Base-by-base conservation (phyloP, 805 yeast genomes). In the Hagleromyces aurorensis region DNA sequence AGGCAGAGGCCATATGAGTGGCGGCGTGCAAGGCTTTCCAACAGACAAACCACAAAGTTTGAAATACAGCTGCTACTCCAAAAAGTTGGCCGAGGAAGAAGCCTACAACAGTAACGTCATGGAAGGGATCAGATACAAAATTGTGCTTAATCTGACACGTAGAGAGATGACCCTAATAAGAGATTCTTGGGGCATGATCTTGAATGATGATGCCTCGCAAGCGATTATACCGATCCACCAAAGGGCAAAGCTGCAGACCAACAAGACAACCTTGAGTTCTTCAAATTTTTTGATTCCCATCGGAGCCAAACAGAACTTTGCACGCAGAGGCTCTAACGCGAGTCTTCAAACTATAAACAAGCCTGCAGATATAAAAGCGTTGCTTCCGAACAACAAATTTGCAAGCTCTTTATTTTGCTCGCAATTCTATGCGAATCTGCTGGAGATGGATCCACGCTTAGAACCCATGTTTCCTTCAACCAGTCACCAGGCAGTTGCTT, bases 401-500 rank as follows among this genome's bases (percentile, higher is more conserved):
- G 67, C 68, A 16, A 67, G 71, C 13, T 73, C 83, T 1, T 56
- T 79, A 17, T 83, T 83, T 50, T 80, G 89, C 47, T 66, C 76
- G 31, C 93, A 83, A 51, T 70, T 83, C 48, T 83, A 82, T 56
- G 69, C 75, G 30, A 83, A 81, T 47, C 56, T 83, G 29, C 59
- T 82, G 21, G 53, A 70, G 0, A 69, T 72, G 69, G 72, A 69
- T 41, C 75, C 83, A 0, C 60, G 59, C 9, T 61, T 84, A 37
- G 84, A 77, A 41, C 64, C 61, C 21, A 50, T 75, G 48, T 81
- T 79, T 51, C 93, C 94, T 0, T 72, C 82, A 5, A 72, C 82
- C 40, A 69, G 70, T 38, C 86, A 80, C 49, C 94, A 84, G 57
- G 85, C 91, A 1, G 70, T 74, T 10, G 70, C 87, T 6, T 78